Evolutionary conservation across 1,284 basidiomycete genomes (phyloP), one percentile per base, ranked within the genome.

Genomic region (Phellopilus nigrolimitatus): DNA sequence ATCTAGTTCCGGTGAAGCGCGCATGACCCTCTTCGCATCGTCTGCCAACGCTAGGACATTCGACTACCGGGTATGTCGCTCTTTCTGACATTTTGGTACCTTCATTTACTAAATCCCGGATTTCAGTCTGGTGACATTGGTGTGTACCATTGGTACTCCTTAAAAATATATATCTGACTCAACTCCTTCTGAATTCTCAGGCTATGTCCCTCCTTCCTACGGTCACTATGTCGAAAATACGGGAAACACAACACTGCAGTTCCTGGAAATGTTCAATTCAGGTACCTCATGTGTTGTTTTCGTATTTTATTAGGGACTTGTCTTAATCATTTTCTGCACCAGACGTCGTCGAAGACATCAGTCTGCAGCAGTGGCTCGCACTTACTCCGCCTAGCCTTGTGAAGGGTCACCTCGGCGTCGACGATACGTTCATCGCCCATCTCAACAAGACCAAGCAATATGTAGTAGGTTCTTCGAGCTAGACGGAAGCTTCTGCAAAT

Each of bases 221-320:
- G 79, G 77, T 3, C 83, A 85, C 60, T 86, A 82, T 58, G 72
- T 86, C 15, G 82, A 87, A 66, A 85, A 84, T 60, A 79, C 71
- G 13, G 82, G 82, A 3, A 80, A 84, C 58, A 75, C 75, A 3
- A 80, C 82, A 0, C 62, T 86, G 27, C 70, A 68, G 55, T 84
- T 73, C 67, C 69, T 86, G 31, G 83, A 86, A 61, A 79, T 86
- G 43, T 83, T 83, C 66, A 78, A 77, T 50, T 71, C 79, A 0
- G 68, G 77, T 74, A 64, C 13, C 4, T 31, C n/a, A n/a, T 12
- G 30, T 52, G 25, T 9, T 6, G 34, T 10, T 17, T 6, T n/a
- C n/a, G n/a, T n/a, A n/a, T n/a, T n/a, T n/a, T n/a, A n/a, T n/a
- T n/a, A n/a, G n/a, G 22, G 13, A 37, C 13, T 28, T n/a, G 19